Base-by-base conservation (phyloP, 768 basidiomycete genomes). In the Rhizopogon vesiculosus region DNA sequence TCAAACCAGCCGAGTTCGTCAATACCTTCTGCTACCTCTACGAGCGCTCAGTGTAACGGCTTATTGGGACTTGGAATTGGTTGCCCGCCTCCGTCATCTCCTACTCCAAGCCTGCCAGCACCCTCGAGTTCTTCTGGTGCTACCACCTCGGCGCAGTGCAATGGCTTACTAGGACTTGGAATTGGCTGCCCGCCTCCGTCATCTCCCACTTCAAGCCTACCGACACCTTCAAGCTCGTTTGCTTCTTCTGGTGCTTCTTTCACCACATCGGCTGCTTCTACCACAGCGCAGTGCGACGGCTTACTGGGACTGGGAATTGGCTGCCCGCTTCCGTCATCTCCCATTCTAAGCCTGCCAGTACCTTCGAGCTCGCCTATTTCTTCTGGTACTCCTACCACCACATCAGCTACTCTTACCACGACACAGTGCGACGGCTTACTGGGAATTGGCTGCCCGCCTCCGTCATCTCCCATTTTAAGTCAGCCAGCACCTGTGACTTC, bases 1-100 rank as follows among this genome's bases (percentile, higher is more conserved):
- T 22, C 42, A 15, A 42, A 55, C 2, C 29, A 57, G 7, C 18
- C 12, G 19, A 49, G 46, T 19, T 9, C 19, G 33, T 19, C 39
- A 49, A 13, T 18, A 6, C 19, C 59, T 46, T 13, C 60, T 4
- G 28, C 49, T 19, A 40, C 51, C 19, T 12, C 45, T 49, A 25
- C 56, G 19, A 16, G 49, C 7, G 31, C 56, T 2, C 51, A 57
- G 28, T 64, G 63, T 15, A 19, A 19, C 16, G 61, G 56, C 10
- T 18, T 63, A 0, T 40, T 62, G 13, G 62, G 59, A n/a, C n/a
- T 60, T 0, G 58, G 56, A 0, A 35, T 59, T 16, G 61, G 57
- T n/a, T 62, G 61, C 29, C 15, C 56, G 19, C 5, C 50, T 22
- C 8, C 59, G 1, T 40, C 61, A 16, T 8, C 53, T 15, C 25